Percentiles rank a stretch among this genome's conserved stretches.
Conservation (phyloP, 441 rosid genomes). For the Erodium chrysanthum region DNA sequence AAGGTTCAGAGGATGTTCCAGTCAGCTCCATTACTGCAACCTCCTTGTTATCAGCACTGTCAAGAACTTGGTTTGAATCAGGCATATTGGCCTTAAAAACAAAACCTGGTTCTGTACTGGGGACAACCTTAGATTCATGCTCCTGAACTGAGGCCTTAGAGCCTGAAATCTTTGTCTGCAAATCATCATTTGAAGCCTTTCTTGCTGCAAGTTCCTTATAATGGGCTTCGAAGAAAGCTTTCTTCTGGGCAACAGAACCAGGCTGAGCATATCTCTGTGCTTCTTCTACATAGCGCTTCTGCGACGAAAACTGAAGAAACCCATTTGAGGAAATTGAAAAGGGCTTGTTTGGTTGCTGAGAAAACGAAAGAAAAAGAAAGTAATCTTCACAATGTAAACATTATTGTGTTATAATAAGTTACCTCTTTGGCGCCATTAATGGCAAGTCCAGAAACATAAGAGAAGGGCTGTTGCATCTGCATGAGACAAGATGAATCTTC, state of each 20-base stretch:
- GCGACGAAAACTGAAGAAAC: not conserved
- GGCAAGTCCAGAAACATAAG: constrained; percentile 1
- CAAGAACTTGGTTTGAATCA: not conserved
- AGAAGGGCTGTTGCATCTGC: constrained; percentile 1
- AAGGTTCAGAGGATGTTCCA: constrained; percentile 18
- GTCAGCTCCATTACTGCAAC: constrained; percentile 12
- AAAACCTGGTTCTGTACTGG: not conserved
- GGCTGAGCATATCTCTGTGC: constrained; percentile 60
- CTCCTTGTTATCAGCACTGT: not conserved
- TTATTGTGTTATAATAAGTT: no score
- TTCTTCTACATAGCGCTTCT: constrained; percentile 54
- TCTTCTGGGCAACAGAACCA: constrained; percentile 73
- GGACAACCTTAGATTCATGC: not conserved
- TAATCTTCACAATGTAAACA: not conserved
- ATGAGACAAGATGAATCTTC: not conserved
- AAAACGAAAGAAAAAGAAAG: no score
- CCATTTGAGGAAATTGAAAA: not conserved
- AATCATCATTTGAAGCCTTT: constrained; percentile 28
- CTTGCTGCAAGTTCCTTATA: constrained; percentile 58
- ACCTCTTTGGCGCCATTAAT: not conserved
- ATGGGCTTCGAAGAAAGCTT: constrained; percentile 75
- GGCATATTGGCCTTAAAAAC: not conserved
- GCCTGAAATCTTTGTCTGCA: not conserved
- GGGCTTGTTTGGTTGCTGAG: not conserved
- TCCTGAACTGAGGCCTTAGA: not conserved